Evolutionary conservation across 345 rosid genomes (phyloP), one percentile per base, ranked within the genome.

Genomic region (Corchorus olitorius): DNA sequence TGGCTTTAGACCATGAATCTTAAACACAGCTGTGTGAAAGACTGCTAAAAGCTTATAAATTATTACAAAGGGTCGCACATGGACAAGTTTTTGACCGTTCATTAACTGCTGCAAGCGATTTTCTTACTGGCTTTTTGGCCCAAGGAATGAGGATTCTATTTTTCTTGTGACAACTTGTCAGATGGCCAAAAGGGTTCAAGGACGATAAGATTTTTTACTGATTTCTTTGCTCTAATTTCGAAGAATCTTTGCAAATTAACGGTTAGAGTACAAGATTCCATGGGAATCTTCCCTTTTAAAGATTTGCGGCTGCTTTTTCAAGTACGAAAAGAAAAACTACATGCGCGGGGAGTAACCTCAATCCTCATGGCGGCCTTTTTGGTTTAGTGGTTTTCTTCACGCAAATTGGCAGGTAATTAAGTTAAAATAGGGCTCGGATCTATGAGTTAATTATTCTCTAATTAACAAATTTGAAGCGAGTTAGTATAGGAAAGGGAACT

Each of bases 31-130:
- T 78, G 75, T 78, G 75, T 69, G 70, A 78, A 76, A 73, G 55
- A 61, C 50, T 39, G 6, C 34, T n/a, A 34, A 59, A 10, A n/a
- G 15, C 2, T 27, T 11, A 19, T 27, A 27, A 27, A 0, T 27
- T 27, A 27, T 27, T 27, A 27, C 27, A 58, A 58, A 16, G 65
- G 41, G 59, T 72, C 74, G 82, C 84, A 83, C 89, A 81, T 83
- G 86, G 80, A 81, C 54, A 54, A 50, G 70, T 17, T 60, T 45
- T 45, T 37, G 58, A 63, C 67, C 61, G 53, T 67, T 43, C 0
- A 56, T 4, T 33, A 4, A 65, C 52, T 59, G 49, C 49, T 9
- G 43, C 52, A 14, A 43, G 58, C 46, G 60, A 46, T 12, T 9
- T 59, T 59, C 73, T 49, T 56, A 63, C 70, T 58, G 39, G 45